phyloP scores from a whole-genome alignment of 768 basidiomycete species.

The Boletus vermiculosoides region DNA sequence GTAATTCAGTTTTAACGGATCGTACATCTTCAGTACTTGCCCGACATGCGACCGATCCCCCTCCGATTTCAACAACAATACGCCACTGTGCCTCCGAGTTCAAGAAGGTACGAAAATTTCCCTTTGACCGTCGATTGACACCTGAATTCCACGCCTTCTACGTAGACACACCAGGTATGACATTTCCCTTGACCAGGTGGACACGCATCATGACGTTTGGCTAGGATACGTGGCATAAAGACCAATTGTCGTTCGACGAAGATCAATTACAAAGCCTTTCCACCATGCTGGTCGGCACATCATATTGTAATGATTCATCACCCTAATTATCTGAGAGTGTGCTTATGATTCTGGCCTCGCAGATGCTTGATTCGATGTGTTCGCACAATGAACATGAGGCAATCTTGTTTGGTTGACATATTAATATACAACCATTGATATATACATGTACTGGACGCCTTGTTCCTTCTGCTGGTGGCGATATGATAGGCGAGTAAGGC shows the following conservation, averaged over 20 bases:
- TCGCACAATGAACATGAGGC: slow-evolving; percentile 4
- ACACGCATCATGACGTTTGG: slow-evolving; percentile 11
- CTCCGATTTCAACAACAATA: slow-evolving; percentile 88
- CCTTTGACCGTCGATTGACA: slow-evolving; percentile 1
- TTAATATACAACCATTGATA: slow-evolving; percentile 4
- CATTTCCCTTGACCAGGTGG: background rate
- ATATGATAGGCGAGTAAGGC: background rate
- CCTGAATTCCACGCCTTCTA: slow-evolving; percentile 1
- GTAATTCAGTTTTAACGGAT: background rate
- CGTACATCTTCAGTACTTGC: slow-evolving; percentile 56
- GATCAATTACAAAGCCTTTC: slow-evolving; percentile 86
- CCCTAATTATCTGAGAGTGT: slow-evolving; percentile 1
- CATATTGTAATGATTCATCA: slow-evolving; percentile 61
- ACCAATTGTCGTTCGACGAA: slow-evolving; percentile 83
- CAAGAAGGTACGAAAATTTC: slow-evolving; percentile 62
- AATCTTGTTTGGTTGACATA: background rate
- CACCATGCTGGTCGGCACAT: slow-evolving; percentile 87
- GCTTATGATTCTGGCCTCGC: slow-evolving; percentile 16
- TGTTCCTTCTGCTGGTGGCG: background rate
- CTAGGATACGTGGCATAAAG: slow-evolving; percentile 90
- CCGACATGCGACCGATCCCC: slow-evolving; percentile 78
- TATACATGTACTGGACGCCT: background rate
- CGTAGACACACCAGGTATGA: slow-evolving; percentile 61
- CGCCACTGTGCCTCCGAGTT: slow-evolving; percentile 82
- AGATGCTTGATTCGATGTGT: slow-evolving; percentile 26